These are phyloP conservation scores for Durusdinium trenchii DNA, from an alignment of 73 alveolate species.

Conservation along the genomic window DNA sequence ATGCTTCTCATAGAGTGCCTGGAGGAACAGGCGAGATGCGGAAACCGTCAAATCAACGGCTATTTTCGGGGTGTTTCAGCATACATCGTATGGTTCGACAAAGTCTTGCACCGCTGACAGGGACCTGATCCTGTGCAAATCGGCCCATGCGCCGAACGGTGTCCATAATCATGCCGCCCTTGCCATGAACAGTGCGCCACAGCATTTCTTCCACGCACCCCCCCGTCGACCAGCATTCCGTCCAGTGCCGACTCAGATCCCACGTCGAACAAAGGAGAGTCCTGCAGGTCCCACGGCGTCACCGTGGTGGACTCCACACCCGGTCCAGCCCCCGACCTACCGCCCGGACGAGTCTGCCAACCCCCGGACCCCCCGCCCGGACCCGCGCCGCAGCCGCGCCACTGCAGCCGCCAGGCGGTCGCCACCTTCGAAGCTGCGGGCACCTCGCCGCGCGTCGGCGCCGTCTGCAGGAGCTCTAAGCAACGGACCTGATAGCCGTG, in stretches of 20 bases:
- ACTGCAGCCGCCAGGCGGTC: slow-evolving; percentile 26
- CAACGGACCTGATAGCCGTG: slow-evolving; percentile 87
- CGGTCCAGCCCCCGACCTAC: not conserved
- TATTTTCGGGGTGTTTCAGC: too few species aligned
- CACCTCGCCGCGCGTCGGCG: not conserved
- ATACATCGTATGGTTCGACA: too few species aligned
- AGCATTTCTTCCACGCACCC: too few species aligned
- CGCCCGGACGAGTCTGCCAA: not conserved
- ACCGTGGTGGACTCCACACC: not conserved
- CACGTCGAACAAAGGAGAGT: too few species aligned
- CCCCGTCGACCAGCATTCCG: too few species aligned
- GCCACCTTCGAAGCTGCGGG: not conserved
- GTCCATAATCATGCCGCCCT: too few species aligned
- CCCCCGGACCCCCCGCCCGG: not conserved
- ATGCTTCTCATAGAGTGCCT: not conserved
- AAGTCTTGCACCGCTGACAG: too few species aligned
- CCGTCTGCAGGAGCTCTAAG: slow-evolving; percentile 62
- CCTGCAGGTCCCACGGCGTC: not conserved
- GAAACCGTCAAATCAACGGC: not conserved
- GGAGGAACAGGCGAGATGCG: not conserved
- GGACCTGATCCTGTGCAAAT: too few species aligned
- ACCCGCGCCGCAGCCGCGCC: not conserved
- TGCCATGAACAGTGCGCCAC: too few species aligned
- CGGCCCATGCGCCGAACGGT: too few species aligned
- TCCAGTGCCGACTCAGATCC: too few species aligned